Conservation (phyloP, 1,284 basidiomycete genomes). For the Porodaedalea pini region DNA sequence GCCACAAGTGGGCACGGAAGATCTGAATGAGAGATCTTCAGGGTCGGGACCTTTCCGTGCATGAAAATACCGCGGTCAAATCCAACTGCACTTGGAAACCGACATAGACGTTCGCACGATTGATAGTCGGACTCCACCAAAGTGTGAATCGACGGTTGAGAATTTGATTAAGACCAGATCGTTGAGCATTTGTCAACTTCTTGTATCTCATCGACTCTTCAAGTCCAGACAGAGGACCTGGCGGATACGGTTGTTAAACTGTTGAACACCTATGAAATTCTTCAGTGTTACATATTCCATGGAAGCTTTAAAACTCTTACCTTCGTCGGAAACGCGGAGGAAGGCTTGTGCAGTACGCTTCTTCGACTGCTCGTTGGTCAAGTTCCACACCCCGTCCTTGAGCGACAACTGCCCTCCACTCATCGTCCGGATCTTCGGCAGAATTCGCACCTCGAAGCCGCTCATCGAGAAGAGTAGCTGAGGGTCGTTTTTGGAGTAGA, state of each 20-base stretch:
- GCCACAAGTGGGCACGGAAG: constrained; percentile 99
- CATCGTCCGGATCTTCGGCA: constrained; percentile 93
- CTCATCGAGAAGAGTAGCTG: constrained; percentile 98
- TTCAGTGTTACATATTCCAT: constrained; percentile 22
- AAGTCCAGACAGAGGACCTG: constrained; percentile 92
- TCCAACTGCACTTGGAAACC: constrained; percentile 99
- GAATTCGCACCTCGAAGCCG: constrained; percentile 95
- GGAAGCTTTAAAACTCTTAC: constrained; percentile 33
- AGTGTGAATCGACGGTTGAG: constrained; percentile 99
- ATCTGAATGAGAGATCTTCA: constrained; percentile 99
- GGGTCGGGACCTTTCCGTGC: constrained; percentile 97
- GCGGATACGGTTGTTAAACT: constrained; percentile 94
- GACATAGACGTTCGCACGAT: constrained; percentile 98
- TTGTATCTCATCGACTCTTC: constrained; percentile 98
- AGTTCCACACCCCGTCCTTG: constrained; percentile 97
- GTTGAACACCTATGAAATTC: constrained; percentile 68
- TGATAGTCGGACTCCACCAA: constrained; percentile 99
- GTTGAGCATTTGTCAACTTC: constrained; percentile 93
- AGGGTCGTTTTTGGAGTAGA: constrained; percentile 97
- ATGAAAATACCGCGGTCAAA: constrained; percentile 92
- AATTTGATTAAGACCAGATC: constrained; percentile 96
- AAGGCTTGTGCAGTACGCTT: constrained; percentile 98
- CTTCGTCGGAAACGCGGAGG: constrained; percentile 94
- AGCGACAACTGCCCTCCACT: constrained; percentile 95
- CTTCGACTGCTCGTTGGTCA: constrained; percentile 94